phyloP scores from a whole-genome alignment of 169 alveolate genomes.

The Plasmodium gaboni region DNA sequence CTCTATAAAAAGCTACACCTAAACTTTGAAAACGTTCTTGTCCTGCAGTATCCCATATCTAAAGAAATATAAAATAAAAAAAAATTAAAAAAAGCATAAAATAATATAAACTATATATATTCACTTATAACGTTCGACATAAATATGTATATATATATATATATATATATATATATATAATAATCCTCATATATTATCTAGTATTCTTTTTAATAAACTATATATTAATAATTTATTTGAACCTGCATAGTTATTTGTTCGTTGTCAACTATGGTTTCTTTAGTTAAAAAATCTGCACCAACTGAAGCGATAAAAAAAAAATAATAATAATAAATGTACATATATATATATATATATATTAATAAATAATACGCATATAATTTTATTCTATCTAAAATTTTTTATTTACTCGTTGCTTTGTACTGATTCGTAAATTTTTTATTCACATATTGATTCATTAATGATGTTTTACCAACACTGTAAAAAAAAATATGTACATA shows the following conservation, averaged over 20 bases:
- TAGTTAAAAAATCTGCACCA: slow-evolving; percentile 99
- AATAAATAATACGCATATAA: slow-evolving; percentile 1
- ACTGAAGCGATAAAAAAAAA: slow-evolving; percentile 77
- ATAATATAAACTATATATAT: too few species aligned
- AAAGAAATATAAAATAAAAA: neutral
- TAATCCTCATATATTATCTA: neutral
- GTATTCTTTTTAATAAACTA: too few species aligned
- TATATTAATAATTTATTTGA: slow-evolving; percentile 6
- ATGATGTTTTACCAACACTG: slow-evolving; percentile 99
- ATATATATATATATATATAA: slow-evolving; percentile 1
- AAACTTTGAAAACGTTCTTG: slow-evolving; percentile 98
- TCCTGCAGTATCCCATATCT: slow-evolving; percentile 99
- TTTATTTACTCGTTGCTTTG: slow-evolving; percentile 95
- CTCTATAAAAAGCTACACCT: slow-evolving; percentile 99
- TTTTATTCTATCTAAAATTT: neutral
- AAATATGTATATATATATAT: neutral
- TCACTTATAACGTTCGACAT: too few species aligned
- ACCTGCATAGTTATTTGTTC: slow-evolving; percentile 96
- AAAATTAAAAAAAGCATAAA: neutral
- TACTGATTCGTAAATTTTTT: slow-evolving; percentile 95
- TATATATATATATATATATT: too few species aligned
- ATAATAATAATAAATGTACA: too few species aligned
- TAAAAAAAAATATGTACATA: neutral
- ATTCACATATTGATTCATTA: slow-evolving; percentile 98
- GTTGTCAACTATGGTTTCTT: slow-evolving; percentile 96